Percentiles rank a stretch among this genome's conserved stretches.
Conservation (phyloP, 2,329 filamentous ascomycete genomes). For the Cercospora nicotianae region DNA sequence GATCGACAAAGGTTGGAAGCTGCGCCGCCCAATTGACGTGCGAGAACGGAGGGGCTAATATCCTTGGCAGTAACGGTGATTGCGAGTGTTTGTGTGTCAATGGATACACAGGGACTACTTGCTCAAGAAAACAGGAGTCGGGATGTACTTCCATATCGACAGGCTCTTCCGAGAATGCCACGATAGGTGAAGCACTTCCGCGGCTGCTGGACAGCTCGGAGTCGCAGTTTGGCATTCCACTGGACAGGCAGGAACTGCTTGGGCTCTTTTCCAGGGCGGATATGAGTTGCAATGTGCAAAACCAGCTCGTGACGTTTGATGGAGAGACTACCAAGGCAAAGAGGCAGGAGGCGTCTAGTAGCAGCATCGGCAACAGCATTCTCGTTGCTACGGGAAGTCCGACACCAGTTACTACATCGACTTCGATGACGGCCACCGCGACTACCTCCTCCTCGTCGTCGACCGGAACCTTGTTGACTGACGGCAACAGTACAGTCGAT, state of each 20-base stretch:
- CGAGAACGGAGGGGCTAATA: constrained; percentile 76
- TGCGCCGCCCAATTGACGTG: constrained; percentile 68
- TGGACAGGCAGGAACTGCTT: constrained; percentile 69
- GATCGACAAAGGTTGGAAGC: constrained; percentile 42
- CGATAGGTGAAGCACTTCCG: constrained; percentile 76
- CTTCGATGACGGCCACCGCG: constrained; percentile 22
- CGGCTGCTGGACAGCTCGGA: constrained; percentile 66
- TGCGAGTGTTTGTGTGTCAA: constrained; percentile 89
- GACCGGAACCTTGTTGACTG: constrained; percentile 2
- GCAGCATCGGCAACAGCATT: constrained; percentile 37
- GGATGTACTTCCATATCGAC: constrained; percentile 57
- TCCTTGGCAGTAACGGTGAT: constrained; percentile 57
- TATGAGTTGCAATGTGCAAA: constrained; percentile 80
- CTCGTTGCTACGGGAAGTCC: constrained; percentile 31
- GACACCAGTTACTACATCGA: constrained; percentile 11
- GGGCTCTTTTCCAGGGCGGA: constrained; percentile 73
- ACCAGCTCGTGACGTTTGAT: constrained; percentile 83
- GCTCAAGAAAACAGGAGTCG: constrained; percentile 52
- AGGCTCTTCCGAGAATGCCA: constrained; percentile 63
- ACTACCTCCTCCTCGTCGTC: constrained; percentile 20
- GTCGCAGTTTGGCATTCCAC: constrained; percentile 71
- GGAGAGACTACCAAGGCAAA: constrained; percentile 44
- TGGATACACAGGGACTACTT: constrained; percentile 72
- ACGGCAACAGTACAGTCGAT: constrained; percentile 38
- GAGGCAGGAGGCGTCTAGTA: constrained; percentile 18